phyloP scores from a whole-genome alignment of 306 rosid species.

The Hylodesmum podocarpum region DNA sequence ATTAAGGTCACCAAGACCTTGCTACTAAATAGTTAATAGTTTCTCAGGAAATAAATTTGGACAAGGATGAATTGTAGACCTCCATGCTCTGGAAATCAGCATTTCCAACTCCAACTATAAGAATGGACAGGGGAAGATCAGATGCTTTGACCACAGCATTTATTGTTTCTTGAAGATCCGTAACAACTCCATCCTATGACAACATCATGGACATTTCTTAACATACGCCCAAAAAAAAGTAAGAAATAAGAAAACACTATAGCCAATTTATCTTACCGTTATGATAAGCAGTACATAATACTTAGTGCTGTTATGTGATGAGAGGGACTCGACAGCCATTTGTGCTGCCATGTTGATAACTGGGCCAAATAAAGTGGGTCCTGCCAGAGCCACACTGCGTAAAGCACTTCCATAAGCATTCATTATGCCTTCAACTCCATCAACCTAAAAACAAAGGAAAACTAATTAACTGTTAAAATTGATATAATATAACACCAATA shows the following conservation, averaged over 20 bases:
- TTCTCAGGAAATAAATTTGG: neutral
- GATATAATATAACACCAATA: neutral
- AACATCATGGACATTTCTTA: slow-evolving; percentile 5
- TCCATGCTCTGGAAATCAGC: slow-evolving; percentile 85
- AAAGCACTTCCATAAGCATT: slow-evolving; percentile 64
- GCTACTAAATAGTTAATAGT: too few relatives aligned
- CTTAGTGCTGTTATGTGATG: slow-evolving; percentile 35
- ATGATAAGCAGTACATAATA: slow-evolving; percentile 75
- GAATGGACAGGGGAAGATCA: slow-evolving; percentile 83
- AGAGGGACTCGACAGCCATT: slow-evolving; percentile 61
- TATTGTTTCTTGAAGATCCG: slow-evolving; percentile 87
- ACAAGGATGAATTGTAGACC: slow-evolving; percentile 38
- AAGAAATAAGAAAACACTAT: slow-evolving; percentile 2
- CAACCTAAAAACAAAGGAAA: slow-evolving; percentile 50
- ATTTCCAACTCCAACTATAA: slow-evolving; percentile 82
- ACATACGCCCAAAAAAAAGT: neutral
- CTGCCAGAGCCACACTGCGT: slow-evolving; percentile 56
- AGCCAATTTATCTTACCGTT: slow-evolving; percentile 48
- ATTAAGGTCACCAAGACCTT: too few relatives aligned
- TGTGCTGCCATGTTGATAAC: slow-evolving; percentile 72
- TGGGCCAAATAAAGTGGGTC: slow-evolving; percentile 88
- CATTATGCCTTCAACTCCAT: slow-evolving; percentile 88
- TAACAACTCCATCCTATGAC: slow-evolving; percentile 78
- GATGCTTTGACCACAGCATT: slow-evolving; percentile 80
- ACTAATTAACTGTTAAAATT: neutral